phyloP scores from a whole-genome alignment of 495 filamentous ascomycete species.

The Talaromyces liani region DNA sequence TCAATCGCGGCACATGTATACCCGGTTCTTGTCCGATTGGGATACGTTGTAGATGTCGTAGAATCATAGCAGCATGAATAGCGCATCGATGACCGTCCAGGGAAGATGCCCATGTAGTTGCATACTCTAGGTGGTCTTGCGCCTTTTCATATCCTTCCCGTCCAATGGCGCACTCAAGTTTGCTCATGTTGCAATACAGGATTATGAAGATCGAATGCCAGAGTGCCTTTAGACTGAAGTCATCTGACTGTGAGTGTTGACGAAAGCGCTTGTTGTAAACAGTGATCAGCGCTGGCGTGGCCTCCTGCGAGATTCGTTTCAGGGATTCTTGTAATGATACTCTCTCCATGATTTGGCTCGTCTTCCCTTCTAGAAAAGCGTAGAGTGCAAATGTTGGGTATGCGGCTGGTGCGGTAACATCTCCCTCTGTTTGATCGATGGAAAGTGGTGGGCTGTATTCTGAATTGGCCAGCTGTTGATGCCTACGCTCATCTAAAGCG shows the following conservation, averaged over 20 bases:
- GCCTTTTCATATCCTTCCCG: conserved; percentile 15
- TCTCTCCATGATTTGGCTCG: conserved; percentile 15
- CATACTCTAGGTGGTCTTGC: neutral
- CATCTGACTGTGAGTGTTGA: conserved; percentile 10
- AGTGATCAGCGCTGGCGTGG: conserved; percentile 8
- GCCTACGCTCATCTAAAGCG: conserved; percentile 6
- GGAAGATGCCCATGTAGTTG: conserved; percentile 14
- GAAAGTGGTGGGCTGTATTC: neutral
- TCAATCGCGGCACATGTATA: conserved; percentile 14
- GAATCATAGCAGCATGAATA: conserved; percentile 15
- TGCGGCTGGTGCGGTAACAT: neutral
- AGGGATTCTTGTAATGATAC: conserved; percentile 12
- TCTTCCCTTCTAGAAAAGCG: conserved; percentile 17
- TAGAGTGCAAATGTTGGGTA: conserved; percentile 17
- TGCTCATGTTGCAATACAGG: conserved; percentile 24
- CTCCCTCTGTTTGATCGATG: no score
- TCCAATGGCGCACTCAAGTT: conserved; percentile 23
- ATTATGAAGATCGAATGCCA: conserved; percentile 30
- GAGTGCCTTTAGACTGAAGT: conserved; percentile 23
- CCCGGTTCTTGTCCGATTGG: conserved; percentile 14
- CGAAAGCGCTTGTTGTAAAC: conserved; percentile 12
- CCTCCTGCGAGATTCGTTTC: neutral
- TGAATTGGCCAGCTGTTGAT: neutral
- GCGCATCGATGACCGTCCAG: conserved; percentile 13
- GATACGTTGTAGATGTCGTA: conserved; percentile 12